phyloP scores from a whole-genome alignment of 305 asterid genomes.

The Coffea humblotiana region DNA sequence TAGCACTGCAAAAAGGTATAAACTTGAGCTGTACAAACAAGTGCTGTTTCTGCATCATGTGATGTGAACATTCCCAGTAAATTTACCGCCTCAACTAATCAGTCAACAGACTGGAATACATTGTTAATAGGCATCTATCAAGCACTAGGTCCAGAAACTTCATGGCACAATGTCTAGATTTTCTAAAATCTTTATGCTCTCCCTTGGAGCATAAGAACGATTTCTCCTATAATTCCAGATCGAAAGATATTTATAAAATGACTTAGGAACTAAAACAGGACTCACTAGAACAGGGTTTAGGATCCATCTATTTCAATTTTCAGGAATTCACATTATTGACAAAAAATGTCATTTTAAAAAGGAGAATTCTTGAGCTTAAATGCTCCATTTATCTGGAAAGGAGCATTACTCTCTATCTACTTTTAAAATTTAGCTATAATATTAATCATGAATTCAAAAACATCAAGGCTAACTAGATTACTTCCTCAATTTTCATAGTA shows the following conservation, averaged over 20 bases:
- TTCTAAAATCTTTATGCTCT: not conserved
- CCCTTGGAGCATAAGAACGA: not conserved
- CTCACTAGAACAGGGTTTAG: not conserved
- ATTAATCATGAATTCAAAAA: too few relatives aligned
- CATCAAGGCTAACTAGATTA: not conserved
- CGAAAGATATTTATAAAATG: not conserved
- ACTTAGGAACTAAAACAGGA: not conserved
- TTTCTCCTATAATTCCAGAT: not conserved
- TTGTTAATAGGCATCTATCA: not conserved
- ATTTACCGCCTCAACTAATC: not conserved
- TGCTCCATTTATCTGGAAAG: not conserved
- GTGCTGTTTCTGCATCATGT: too few relatives aligned
- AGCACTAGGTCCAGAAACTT: not conserved
- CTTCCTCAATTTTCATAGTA: not conserved
- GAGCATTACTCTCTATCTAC: not conserved
- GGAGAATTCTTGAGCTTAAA: not conserved
- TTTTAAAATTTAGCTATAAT: too few relatives aligned
- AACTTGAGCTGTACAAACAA: not conserved
- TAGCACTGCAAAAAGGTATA: slow-evolving; percentile 61
- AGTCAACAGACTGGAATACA: not conserved
- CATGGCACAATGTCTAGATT: not conserved
- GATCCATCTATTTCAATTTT: too few relatives aligned
- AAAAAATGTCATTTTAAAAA: too few relatives aligned
- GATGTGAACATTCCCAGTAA: not conserved
- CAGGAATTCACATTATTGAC: not conserved